These are phyloP conservation scores for Eremochloa ophiuroides DNA, from an alignment of 176 grass and related monocot species.

Conservation along the genomic window DNA sequence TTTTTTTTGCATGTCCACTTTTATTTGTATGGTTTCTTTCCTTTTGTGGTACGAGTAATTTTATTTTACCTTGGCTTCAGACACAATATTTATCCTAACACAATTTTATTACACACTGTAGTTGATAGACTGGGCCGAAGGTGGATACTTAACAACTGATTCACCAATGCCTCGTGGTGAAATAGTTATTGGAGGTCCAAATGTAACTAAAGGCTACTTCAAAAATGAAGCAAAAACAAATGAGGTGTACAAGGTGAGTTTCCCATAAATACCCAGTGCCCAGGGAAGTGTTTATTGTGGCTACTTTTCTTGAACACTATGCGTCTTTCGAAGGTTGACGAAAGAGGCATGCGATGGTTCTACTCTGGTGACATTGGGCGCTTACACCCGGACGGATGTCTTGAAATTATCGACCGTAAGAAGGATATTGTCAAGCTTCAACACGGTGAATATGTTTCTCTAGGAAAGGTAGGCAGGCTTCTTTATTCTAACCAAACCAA, in stretches of 20 bases:
- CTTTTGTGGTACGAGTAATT: neutral
- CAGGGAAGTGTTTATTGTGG: neutral
- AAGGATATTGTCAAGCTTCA: slow-evolving; percentile 98
- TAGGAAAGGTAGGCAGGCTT: slow-evolving; percentile 66
- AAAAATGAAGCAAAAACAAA: slow-evolving; percentile 93
- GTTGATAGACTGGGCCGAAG: slow-evolving; percentile 90
- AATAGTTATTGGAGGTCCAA: slow-evolving; percentile 90
- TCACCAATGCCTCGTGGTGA: slow-evolving; percentile 92
- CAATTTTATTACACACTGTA: slow-evolving; percentile 21
- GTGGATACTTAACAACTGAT: slow-evolving; percentile 82
- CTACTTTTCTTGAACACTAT: neutral
- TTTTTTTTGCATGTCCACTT: neutral
- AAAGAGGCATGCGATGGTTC: slow-evolving; percentile 89
- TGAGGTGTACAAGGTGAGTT: slow-evolving; percentile 81
- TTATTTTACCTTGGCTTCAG: neutral
- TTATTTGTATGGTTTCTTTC: neutral
- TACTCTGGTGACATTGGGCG: slow-evolving; percentile 83
- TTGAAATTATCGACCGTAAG: slow-evolving; percentile 94
- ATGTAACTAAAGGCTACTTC: slow-evolving; percentile 84
- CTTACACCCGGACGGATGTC: slow-evolving; percentile 82
- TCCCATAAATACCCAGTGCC: neutral
- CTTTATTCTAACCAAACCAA: neutral
- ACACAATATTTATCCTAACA: neutral
- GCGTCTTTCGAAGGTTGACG: slow-evolving; percentile 57
- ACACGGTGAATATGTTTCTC: slow-evolving; percentile 96